phyloP scores from a whole-genome alignment of 768 basidiomycete species.

The Boletus reticuloceps region DNA sequence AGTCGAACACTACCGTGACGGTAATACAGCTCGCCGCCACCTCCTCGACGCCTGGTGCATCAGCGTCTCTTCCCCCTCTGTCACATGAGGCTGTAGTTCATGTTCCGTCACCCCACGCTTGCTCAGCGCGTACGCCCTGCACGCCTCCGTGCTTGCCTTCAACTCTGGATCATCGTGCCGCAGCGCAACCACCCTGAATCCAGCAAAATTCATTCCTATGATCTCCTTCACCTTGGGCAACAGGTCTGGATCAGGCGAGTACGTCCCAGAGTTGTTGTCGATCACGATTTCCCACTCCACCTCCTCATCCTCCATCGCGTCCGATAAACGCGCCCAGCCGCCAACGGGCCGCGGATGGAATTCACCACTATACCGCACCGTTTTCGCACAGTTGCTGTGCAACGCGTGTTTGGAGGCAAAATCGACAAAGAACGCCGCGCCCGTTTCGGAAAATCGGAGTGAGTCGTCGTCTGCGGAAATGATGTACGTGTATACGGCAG shows the following conservation, averaged over 20 bases:
- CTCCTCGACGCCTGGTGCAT: conserved; percentile 26
- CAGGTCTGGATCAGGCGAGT: conserved; percentile 65
- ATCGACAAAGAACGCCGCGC: conserved; percentile 84
- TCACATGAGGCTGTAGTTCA: conserved; percentile 62
- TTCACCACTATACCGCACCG: conserved; percentile 73
- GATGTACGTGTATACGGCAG: conserved; percentile 84
- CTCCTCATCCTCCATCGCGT: conserved; percentile 49
- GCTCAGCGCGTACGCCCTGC: conserved; percentile 60
- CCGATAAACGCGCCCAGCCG: conserved; percentile 64
- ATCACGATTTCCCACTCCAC: conserved; percentile 80
- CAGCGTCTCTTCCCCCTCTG: conserved; percentile 54
- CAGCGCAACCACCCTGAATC: conserved; percentile 54
- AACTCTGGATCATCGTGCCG: conserved; percentile 55
- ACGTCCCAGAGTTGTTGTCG: conserved; percentile 86
- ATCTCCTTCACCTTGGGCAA: conserved; percentile 60
- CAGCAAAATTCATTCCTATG: conserved; percentile 73
- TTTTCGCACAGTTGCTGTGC: conserved; percentile 67
- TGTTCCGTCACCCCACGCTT: conserved; percentile 57
- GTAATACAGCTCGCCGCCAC: not conserved
- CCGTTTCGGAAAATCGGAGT: conserved; percentile 83
- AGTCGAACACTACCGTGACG: not conserved
- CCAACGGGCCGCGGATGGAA: conserved; percentile 73
- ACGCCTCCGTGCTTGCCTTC: conserved; percentile 59
- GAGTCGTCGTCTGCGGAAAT: conserved; percentile 73
- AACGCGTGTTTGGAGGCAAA: conserved; percentile 86